Conservation (phyloP, 2,329 filamentous ascomycete genomes). For the Dothideomycetidae sp. region DNA sequence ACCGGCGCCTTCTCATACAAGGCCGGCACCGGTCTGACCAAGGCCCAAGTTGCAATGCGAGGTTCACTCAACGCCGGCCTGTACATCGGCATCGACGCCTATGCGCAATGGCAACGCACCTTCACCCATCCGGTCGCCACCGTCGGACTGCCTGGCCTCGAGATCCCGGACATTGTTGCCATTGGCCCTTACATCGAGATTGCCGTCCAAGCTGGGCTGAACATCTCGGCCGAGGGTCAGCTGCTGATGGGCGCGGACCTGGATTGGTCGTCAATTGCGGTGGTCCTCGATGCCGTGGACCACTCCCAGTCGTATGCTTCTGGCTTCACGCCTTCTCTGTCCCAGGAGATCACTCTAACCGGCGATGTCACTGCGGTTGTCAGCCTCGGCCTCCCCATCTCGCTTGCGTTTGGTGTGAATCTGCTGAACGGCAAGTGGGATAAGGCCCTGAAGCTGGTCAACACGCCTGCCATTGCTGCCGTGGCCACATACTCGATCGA, state of each 20-base stretch:
- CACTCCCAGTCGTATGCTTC: background rate
- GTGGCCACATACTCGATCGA: constrained; percentile 2
- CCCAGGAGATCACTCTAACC: background rate
- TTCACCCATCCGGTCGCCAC: constrained; percentile 10
- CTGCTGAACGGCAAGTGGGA: constrained; percentile 10
- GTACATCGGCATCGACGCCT: constrained; percentile 12
- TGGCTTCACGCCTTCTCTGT: background rate
- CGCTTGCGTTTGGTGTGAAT: constrained; percentile 10
- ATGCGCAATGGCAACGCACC: constrained; percentile 10
- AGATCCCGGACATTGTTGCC: constrained; percentile 11
- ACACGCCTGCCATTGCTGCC: constrained; percentile 10
- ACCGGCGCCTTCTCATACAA: constrained; percentile 11
- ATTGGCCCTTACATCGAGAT: constrained; percentile 10
- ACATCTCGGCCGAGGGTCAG: constrained; percentile 10
- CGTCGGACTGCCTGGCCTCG: constrained; percentile 10
- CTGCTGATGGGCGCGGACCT: constrained; percentile 10
- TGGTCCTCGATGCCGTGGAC: constrained; percentile 2
- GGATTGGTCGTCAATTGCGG: constrained; percentile 10
- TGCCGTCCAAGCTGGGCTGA: constrained; percentile 6
- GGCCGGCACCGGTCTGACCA: constrained; percentile 9
- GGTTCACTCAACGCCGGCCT: constrained; percentile 12
- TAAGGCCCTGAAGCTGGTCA: constrained; percentile 11
- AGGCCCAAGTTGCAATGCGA: constrained; percentile 8
- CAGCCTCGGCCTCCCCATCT: constrained; percentile 9
- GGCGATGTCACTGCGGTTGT: constrained; percentile 11